phyloP scores from a whole-genome alignment of 257 asterid species.

The Jacaranda mimosifolia region DNA sequence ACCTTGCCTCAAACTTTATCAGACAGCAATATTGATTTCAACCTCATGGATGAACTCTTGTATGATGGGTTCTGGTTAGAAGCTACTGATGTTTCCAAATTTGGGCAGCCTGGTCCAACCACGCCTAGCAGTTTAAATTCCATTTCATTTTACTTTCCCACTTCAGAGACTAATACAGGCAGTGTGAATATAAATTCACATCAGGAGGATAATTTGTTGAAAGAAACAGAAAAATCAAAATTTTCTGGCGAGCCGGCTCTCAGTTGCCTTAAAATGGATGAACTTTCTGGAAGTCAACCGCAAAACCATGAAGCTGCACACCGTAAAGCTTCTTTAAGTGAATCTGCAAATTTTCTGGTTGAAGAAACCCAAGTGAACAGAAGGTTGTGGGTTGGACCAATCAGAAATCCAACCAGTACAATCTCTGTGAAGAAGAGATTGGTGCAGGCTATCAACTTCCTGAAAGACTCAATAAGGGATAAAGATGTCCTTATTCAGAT shows the following conservation, averaged over 20 bases:
- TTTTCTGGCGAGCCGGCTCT: constrained; percentile 28
- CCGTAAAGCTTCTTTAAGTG: constrained; percentile 31
- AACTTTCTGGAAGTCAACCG: constrained; percentile 26
- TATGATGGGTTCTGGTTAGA: constrained; percentile 79
- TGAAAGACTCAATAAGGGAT: constrained; percentile 55
- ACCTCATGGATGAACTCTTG: constrained; percentile 63
- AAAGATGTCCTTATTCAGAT: constrained; percentile 70
- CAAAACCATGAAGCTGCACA: constrained; percentile 26
- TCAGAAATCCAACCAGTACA: constrained; percentile 37
- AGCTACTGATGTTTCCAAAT: constrained; percentile 53
- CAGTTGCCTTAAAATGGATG: constrained; percentile 47
- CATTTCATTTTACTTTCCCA: constrained; percentile 36
- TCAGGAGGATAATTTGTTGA: constrained; percentile 35
- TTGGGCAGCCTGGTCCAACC: constrained; percentile 47
- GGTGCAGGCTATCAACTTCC: constrained; percentile 61
- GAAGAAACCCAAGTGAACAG: constrained; percentile 44
- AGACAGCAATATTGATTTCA: constrained; percentile 52
- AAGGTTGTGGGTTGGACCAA: constrained; percentile 61
- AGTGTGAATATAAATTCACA: constrained; percentile 26
- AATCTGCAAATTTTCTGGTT: constrained; percentile 23
- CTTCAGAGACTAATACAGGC: constrained; percentile 38
- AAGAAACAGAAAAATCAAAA: constrained; percentile 36
- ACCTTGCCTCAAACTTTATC: constrained; percentile 40
- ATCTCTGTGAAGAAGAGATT: constrained; percentile 52
- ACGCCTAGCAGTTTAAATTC: constrained; percentile 31